phyloP scores from a whole-genome alignment of 1,284 basidiomycete genomes.

The Papiliotrema nemorosa region DNA sequence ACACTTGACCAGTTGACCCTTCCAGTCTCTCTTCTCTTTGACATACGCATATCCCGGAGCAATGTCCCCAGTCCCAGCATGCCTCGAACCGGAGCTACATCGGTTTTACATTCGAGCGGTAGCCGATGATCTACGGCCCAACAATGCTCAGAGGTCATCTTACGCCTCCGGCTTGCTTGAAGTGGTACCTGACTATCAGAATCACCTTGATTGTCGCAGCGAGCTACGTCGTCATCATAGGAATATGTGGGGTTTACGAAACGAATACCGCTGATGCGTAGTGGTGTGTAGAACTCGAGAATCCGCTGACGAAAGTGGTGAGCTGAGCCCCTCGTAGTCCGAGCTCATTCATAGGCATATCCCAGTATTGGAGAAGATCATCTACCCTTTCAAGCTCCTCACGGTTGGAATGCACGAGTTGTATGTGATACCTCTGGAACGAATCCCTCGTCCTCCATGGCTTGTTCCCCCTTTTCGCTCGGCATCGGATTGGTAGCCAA shows the following conservation, averaged over 20 bases:
- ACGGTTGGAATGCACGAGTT: constrained; percentile 90
- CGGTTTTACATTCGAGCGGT: constrained; percentile 3
- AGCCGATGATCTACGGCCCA: constrained; percentile 1
- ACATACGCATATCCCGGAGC: too few relatives aligned
- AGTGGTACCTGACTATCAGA: not conserved
- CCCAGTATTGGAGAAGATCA: constrained; percentile 53
- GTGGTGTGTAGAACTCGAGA: not conserved
- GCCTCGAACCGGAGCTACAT: too few relatives aligned
- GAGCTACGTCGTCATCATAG: constrained; percentile 6
- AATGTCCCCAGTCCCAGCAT: too few relatives aligned
- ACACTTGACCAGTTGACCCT: too few relatives aligned
- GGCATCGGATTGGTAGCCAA: too few relatives aligned
- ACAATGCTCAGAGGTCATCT: constrained; percentile 2
- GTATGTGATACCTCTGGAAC: too few relatives aligned
- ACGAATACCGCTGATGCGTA: not conserved
- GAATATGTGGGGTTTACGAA: not conserved
- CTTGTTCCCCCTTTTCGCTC: too few relatives aligned
- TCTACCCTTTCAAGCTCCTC: constrained; percentile 88
- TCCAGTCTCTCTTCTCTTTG: too few relatives aligned
- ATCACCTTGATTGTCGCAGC: constrained; percentile 7
- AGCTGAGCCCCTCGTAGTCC: not conserved
- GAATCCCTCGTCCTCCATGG: too few relatives aligned
- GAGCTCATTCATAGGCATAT: constrained; percentile 16
- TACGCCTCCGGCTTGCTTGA: not conserved
- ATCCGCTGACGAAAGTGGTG: not conserved